Base-by-base conservation (phyloP, 495 filamentous ascomycete species). In the Aeminium ludgeri region DNA sequence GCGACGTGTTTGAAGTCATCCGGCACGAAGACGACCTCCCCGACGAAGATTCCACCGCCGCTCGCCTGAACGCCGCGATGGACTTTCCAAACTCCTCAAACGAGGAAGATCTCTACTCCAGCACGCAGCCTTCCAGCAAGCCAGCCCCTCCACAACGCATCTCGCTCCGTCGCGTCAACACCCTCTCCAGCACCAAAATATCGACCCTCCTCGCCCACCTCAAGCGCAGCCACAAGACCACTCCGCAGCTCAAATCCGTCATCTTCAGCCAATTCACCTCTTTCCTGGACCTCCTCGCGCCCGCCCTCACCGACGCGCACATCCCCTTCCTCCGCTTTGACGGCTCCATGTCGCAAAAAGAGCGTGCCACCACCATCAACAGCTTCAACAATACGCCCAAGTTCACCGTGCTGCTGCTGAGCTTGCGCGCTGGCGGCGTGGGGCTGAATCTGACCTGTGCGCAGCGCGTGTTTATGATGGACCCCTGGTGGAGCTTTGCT, bases 401-500 rank as follows among this genome's bases (percentile, higher is more conserved):
- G 19, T 49, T 52, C 30, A 44, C 38, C 27, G 73, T 96, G 28
- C 65, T 97, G 18, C 59, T 97, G 10, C 66, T 97, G 44, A 86
- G 79, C 53, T 69, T 97, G 43, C 71, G 84, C 35, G 89, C 91
- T 2, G 89, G 89, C 15, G 89, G 89, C 20, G 89, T 97, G 2
- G 89, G 89, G 0, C 65, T 97, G 29, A 97, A 97, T 53, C 65
- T 99, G 32, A 95, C 86, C 3, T 72, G 72, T 39, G 89, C 89
- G 12, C 82, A 76, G 48, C 65, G 80, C 39, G 91, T 96, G 10
- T 95, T 78, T 57, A 85, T 99, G 80, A 94, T 95, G 87, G 91
- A 99, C 59, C 87, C 91, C 0, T 99, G 91, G 91, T 99, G 91
- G 91, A 89, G 82, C 48, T 95, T 82, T 57, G 86, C 91, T 2